Evolutionary conservation across 2,329 filamentous ascomycete species (phyloP).

Genomic region (Neophaeococcomyces aloes): DNA sequence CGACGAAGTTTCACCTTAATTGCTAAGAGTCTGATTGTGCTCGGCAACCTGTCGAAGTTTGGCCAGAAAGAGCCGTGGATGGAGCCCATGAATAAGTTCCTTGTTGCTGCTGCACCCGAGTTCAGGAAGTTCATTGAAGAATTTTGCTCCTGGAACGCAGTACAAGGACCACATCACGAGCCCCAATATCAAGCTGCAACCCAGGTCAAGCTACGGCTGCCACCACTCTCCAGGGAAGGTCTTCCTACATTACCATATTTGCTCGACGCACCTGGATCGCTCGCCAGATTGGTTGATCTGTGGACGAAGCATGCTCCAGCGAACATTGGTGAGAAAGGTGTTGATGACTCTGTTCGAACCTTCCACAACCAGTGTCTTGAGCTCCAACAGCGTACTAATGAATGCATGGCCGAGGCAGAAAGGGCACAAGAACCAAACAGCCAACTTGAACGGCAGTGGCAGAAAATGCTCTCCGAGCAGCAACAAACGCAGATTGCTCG

Average conservation of each 20-base stretch:
- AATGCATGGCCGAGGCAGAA: conserved; percentile 37
- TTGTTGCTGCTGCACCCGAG: conserved; percentile 61
- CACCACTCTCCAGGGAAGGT: conserved; percentile 72
- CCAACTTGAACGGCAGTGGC: conserved; percentile 39
- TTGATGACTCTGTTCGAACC: conserved; percentile 30
- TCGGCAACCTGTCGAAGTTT: conserved; percentile 84
- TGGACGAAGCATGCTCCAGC: conserved; percentile 35
- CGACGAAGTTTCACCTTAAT: conserved; percentile 85
- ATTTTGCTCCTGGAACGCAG: conserved; percentile 68
- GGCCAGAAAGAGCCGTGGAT: conserved; percentile 97
- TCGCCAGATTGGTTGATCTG: conserved; percentile 65
- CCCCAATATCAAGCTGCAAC: conserved; percentile 87
- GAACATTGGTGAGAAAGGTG: conserved; percentile 30
- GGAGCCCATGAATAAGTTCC: conserved; percentile 93
- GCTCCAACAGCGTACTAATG: conserved; percentile 35
- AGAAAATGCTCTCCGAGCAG: conserved; percentile 40
- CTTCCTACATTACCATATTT: conserved; percentile 89
- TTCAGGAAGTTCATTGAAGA: conserved; percentile 82
- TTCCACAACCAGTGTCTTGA: conserved; percentile 36
- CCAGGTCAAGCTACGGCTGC: conserved; percentile 74
- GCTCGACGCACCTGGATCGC: conserved; percentile 77
- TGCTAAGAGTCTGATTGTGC: conserved; percentile 79
- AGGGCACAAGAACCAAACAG: conserved; percentile 39
- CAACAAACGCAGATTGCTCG: conserved; percentile 25
- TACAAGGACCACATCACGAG: conserved; percentile 41